A percentile compares a stretch with the other conserved stretches of the same genome.
phyloP scores from a whole-genome alignment of 2,329 filamentous ascomycete genomes.

The Falciphora oryzae region DNA sequence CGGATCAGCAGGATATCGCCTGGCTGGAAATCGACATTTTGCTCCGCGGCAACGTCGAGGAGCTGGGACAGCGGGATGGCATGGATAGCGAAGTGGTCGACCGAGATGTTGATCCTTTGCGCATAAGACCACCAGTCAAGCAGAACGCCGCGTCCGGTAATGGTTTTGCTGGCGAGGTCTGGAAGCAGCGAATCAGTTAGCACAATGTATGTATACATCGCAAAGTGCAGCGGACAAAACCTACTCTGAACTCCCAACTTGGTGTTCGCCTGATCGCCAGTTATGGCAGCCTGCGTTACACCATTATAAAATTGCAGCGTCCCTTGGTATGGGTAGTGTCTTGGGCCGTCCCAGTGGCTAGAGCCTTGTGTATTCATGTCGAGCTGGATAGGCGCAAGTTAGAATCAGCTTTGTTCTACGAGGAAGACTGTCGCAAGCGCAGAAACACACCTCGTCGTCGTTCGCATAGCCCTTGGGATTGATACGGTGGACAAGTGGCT shows the following conservation, averaged over 20 bases:
- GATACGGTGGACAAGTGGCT: not conserved
- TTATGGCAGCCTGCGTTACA: not conserved
- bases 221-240: not conserved
- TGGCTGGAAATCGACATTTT: slow-evolving; percentile 26
- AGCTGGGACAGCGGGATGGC: slow-evolving; percentile 23
- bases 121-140: slow-evolving; percentile 30
- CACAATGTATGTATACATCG: not conserved
- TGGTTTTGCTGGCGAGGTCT: slow-evolving; percentile 11
- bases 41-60: slow-evolving; percentile 27
- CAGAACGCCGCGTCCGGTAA: slow-evolving; percentile 41
- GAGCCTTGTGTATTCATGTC: not conserved
- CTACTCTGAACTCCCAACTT: not conserved
- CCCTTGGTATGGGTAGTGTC: not conserved
- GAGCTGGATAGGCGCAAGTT: not conserved
- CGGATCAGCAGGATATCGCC: slow-evolving; percentile 36
- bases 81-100: slow-evolving; percentile 13
- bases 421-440: not conserved
- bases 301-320: not conserved
- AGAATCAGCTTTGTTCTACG: not conserved
- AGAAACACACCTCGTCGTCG: not conserved
- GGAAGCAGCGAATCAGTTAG: too few species aligned
- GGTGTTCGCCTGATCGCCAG: not conserved
- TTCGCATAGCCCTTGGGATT: not conserved
- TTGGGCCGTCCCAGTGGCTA: not conserved
- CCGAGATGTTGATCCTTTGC: slow-evolving; percentile 9